Evolutionary conservation across 495 filamentous ascomycete genomes (phyloP), one percentile per base, ranked within the genome.

Genomic region (Hypoxylon lenormandii): DNA sequence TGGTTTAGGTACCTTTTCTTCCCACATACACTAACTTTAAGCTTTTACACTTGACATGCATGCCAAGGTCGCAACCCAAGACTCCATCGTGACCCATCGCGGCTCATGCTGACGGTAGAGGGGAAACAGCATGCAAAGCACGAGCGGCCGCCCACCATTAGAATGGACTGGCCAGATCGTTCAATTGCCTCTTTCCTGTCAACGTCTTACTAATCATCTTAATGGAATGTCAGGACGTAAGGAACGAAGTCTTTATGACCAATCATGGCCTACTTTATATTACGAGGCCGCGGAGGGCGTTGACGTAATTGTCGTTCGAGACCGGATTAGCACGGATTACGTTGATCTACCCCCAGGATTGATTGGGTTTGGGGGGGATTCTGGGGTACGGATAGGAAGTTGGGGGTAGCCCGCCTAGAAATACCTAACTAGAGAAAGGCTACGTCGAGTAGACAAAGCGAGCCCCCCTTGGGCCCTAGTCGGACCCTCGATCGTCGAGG

Each of bases 281-380:
- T 59, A 62, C 62, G 58, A 65, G 37, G 42, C 52, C 33, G 12
- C 51, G 19, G 45, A 59, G 15, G 13, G 11, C 16, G 28, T 71
- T 71, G 68, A 71, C 68, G 68, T 71, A 71, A 71, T 59, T 19
- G 21, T 38, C 21, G 62, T 62, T 66, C 68, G 62, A 62, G 62
- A 71, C 50, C 46, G 42, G 61, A 40, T 66, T 55, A 53, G 54
- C 49, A 64, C 49, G 54, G 47, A 42, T 42, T 15, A 51, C 26
- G 18, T 54, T 37, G 47, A 62, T 53, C 22, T 33, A 50, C 12
- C 53, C 46, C 62, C 33, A 66, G 53, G 57, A 59, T 71, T 66
- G 49, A 33, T 33, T 33, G 30, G 30, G 30, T 8, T 33, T 3
- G 30, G 30, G 6, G 67, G 57, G 23, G 52, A 33, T 15, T 64